These are phyloP conservation scores for Cystobasidium onofrii DNA, from an alignment of 768 basidiomycete genomes.

Conservation along the genomic window DNA sequence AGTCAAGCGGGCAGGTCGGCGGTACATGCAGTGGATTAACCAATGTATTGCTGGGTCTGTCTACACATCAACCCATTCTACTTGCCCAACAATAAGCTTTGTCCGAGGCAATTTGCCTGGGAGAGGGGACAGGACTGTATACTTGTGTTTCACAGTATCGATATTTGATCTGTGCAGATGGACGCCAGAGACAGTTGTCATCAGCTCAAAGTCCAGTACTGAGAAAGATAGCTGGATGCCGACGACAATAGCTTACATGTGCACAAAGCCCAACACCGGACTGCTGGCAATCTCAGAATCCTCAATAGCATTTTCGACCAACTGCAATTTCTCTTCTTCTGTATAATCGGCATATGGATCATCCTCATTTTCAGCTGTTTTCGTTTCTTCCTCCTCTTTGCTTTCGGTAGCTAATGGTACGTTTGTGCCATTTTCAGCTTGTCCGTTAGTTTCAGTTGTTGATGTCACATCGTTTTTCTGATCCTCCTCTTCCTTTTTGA, in stretches of 20 bases:
- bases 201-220: neutral
- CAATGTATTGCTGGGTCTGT: neutral
- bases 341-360: constrained; percentile 9
- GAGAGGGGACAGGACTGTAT: constrained; percentile 41
- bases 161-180: constrained; percentile 36
- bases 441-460: neutral
- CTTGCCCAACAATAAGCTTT: constrained; percentile 36
- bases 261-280: constrained; percentile 41
- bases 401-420: neutral
- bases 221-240: neutral
- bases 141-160: constrained; percentile 40
- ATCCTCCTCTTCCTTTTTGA: constrained; percentile 7
- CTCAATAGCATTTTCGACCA: constrained; percentile 39
- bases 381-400: neutral
- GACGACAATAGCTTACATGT: constrained; percentile 34
- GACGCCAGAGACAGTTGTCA: neutral
- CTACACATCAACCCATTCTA: constrained; percentile 42
- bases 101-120: constrained; percentile 40
- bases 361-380: neutral
- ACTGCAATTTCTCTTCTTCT: constrained; percentile 3
- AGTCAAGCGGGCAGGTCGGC: too few species aligned
- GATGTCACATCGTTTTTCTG: neutral
- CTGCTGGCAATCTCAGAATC: constrained; percentile 38
- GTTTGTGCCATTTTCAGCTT: neutral
- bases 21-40: too few species aligned